phyloP scores from a whole-genome alignment of 768 basidiomycete species.

The Auriscalpium orientale region DNA sequence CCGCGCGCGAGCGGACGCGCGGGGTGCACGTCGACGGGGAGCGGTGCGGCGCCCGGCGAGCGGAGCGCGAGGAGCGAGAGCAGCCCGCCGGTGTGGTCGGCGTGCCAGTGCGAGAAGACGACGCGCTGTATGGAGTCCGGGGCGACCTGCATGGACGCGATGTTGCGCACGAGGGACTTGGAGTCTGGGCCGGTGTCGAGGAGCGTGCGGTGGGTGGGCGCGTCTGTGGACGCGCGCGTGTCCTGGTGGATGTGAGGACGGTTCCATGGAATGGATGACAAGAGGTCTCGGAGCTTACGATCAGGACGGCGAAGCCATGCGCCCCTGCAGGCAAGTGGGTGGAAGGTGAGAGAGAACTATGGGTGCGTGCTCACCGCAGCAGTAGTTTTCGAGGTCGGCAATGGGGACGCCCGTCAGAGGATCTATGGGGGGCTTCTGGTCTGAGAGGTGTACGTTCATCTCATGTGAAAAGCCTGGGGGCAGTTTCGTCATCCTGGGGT shows the following conservation, averaged over 20 bases:
- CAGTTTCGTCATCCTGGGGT: constrained; percentile 64
- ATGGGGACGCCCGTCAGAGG: constrained; percentile 48
- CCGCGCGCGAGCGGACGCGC: constrained; percentile 67
- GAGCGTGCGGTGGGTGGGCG: constrained; percentile 45
- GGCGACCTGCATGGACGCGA: constrained; percentile 49
- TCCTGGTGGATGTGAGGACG: constrained; percentile 32
- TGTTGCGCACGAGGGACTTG: constrained; percentile 65
- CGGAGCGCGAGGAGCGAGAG: constrained; percentile 53
- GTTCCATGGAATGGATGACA: background rate
- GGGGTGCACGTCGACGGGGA: constrained; percentile 70
- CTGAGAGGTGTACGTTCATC: constrained; percentile 50
- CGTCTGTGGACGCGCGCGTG: constrained; percentile 40
- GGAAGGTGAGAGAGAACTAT: background rate
- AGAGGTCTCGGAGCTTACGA: constrained; percentile 33
- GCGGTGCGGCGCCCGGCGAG: constrained; percentile 20
- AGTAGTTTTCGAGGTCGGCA: constrained; percentile 65
- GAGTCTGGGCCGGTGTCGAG: constrained; percentile 86
- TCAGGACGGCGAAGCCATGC: constrained; percentile 77
- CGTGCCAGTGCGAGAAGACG: constrained; percentile 49
- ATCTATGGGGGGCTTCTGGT: constrained; percentile 37
- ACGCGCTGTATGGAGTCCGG: constrained; percentile 50
- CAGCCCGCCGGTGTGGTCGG: constrained; percentile 51
- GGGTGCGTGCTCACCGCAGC: constrained; percentile 46
- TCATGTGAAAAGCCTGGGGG: constrained; percentile 77
- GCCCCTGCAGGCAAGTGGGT: constrained; percentile 41